Percentiles rank a stretch among this genome's conserved stretches.
Conservation (phyloP, 345 rosid species). For the Brassica carinata region DNA sequence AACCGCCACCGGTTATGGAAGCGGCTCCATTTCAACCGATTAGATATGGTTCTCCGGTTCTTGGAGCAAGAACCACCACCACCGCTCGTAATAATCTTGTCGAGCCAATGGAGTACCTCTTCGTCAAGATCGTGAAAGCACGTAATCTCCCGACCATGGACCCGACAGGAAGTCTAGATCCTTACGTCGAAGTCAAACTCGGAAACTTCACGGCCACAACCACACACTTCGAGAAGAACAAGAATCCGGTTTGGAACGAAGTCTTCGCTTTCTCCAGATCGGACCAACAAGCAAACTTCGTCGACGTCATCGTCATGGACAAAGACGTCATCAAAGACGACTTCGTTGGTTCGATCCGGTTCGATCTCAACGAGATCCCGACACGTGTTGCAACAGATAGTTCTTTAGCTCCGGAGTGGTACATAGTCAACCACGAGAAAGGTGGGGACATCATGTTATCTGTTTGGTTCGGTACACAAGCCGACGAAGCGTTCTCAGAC, state of each 20-base stretch:
- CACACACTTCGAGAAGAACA: constrained; percentile 68
- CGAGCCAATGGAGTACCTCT: constrained; percentile 88
- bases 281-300: too few species aligned
- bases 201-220: constrained; percentile 86
- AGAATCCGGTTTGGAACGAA: constrained; percentile 84
- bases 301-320: constrained; percentile 76
- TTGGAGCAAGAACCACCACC: too few species aligned
- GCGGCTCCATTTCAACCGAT: too few species aligned
- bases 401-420: constrained; percentile 96
- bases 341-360: constrained; percentile 62
- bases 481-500: constrained; percentile 91
- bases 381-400: constrained; percentile 80
- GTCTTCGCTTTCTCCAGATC: constrained; percentile 88
- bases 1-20: constrained; percentile 36
- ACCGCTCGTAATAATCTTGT: too few species aligned
- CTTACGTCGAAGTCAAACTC: constrained; percentile 75
- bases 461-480: constrained; percentile 97
- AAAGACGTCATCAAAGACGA: constrained; percentile 80
- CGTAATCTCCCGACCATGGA: constrained; percentile 75
- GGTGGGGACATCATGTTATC: constrained; percentile 89
- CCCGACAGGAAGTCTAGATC: constrained; percentile 82
- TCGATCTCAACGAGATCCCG: constrained; percentile 73
- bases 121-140: constrained; percentile 84
- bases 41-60: too few species aligned
- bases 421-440: constrained; percentile 65